Base-by-base conservation (phyloP, 176 grass and related monocot species). In the Musa itinerans region DNA sequence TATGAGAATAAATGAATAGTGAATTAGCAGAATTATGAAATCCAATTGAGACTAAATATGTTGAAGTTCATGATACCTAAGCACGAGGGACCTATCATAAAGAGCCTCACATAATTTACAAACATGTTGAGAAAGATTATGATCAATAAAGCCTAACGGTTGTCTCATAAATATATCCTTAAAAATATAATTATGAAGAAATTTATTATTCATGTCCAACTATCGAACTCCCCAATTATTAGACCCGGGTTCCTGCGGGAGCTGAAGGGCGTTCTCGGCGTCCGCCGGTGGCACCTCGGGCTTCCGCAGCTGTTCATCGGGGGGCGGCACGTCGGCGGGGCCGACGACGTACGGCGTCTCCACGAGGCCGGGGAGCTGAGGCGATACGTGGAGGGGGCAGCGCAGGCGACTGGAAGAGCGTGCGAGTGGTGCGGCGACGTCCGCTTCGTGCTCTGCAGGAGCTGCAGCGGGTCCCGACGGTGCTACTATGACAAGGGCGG, bases 241-340 rank as follows among this genome's bases (percentile, higher is more conserved):
- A 23, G n/a, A n/a, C n/a, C 83, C 12, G 71, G 81, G 65, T 92
- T 86, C 86, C 83, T 85, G 53, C 21, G 78, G 67, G 89, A 92
- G 78, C 78, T 92, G 43, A 64, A 73, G 13, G 73, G 65, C 15
- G 72, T 88, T 2, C 83, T 88, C 49, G 58, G 27, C 64, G 85
- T 73, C 0, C 89, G 83, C 48, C 74, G 69, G n/a, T 80, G 64
- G n/a, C 74, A 74, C 20, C 10, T 83, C 74, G 9, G 77, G 27
- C 84, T 92, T 12, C 92, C 92, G 2, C 89, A 96, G 80, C 74
- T 96, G 25, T 92, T 96, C 79, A 68, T 96, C 34, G 81, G 84
- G 10, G 89, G 84, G 25, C 69, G 80, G 3, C 69, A 91, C 70
- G 77, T 96, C 27, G 92, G 92, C 14, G 84, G 89, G 12, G 89